A percentile compares a stretch with the other conserved stretches of the same genome.
These are phyloP conservation scores for Karstenula rhodostoma DNA, from an alignment of 2,329 filamentous ascomycete genomes.

Conservation along the genomic window DNA sequence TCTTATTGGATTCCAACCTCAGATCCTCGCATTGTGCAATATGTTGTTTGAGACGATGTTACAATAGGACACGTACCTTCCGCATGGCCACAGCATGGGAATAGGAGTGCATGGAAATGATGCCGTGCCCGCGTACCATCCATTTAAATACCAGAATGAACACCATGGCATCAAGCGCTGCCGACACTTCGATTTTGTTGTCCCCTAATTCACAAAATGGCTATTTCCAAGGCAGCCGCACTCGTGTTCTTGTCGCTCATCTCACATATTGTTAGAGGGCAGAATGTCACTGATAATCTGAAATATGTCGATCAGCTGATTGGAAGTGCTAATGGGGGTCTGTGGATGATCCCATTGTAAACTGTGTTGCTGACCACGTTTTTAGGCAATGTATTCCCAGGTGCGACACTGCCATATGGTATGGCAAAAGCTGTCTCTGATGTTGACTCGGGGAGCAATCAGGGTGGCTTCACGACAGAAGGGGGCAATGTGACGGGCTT, in stretches of 20 bases:
- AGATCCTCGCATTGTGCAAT: not conserved
- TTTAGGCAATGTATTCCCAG: conserved; percentile 53
- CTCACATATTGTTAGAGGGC: conserved; percentile 12
- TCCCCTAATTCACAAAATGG: conserved; percentile 10
- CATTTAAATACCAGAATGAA: not conserved
- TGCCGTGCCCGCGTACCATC: not conserved
- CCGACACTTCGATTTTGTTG: not conserved
- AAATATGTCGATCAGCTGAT: conserved; percentile 52
- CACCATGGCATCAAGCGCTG: not conserved
- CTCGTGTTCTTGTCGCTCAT: conserved; percentile 18
- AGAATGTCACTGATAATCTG: conserved; percentile 36
- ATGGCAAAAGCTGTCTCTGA: conserved; percentile 57
- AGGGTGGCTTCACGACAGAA: conserved; percentile 62
- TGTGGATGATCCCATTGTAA: not conserved
- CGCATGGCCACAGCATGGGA: conserved; percentile 2
- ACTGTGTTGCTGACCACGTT: conserved; percentile 3
- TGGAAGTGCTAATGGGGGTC: conserved; percentile 51
- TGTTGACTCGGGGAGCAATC: conserved; percentile 57
- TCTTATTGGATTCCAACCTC: not conserved
- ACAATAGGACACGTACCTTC: conserved; percentile 10
- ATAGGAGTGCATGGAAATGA: conserved; percentile 6
- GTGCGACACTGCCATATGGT: conserved; percentile 53
- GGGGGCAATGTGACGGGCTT: conserved; percentile 51
- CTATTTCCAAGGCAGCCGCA: not conserved
- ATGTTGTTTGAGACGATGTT: conserved; percentile 2